phyloP scores from a whole-genome alignment of 306 rosid species.

The Cicer arietinum region DNA sequence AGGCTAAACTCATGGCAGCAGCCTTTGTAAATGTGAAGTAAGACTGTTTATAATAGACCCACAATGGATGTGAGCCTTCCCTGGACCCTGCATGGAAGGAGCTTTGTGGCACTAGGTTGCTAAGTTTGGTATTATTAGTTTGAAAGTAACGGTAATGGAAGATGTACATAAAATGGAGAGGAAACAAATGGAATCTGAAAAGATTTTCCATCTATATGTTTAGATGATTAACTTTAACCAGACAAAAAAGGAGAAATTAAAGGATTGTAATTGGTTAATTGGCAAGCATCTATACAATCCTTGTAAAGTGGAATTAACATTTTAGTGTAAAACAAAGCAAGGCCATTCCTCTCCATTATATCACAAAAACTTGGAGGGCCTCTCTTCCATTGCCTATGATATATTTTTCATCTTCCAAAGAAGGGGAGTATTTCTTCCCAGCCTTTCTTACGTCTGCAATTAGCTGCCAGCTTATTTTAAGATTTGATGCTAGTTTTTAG shows the following conservation, averaged over 20 bases:
- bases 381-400: slow-evolving; percentile 5
- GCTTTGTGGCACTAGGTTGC: slow-evolving; percentile 1
- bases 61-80: background rate
- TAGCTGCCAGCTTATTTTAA: slow-evolving; percentile 35
- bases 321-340: slow-evolving; percentile 16
- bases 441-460: background rate
- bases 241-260: slow-evolving; percentile 8
- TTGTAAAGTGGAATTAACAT: background rate
- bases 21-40: background rate
- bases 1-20: background rate
- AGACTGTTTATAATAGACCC: background rate
- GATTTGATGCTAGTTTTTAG: slow-evolving; percentile 34
- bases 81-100: background rate
- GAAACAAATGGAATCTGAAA: slow-evolving; percentile 11
- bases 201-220: slow-evolving; percentile 22
- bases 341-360: background rate
- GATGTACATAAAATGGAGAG: background rate
- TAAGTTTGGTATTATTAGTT: slow-evolving; percentile 8
- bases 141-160: slow-evolving; percentile 5
- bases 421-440: background rate
- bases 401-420: background rate
- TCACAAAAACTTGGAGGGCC: background rate
- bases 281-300: slow-evolving; percentile 1
- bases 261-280: background rate
- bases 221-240: background rate